A percentile compares a stretch with the other conserved stretches of the same genome.
Conservation (phyloP, 1,284 basidiomycete genomes). For the Mycena citricolor region DNA sequence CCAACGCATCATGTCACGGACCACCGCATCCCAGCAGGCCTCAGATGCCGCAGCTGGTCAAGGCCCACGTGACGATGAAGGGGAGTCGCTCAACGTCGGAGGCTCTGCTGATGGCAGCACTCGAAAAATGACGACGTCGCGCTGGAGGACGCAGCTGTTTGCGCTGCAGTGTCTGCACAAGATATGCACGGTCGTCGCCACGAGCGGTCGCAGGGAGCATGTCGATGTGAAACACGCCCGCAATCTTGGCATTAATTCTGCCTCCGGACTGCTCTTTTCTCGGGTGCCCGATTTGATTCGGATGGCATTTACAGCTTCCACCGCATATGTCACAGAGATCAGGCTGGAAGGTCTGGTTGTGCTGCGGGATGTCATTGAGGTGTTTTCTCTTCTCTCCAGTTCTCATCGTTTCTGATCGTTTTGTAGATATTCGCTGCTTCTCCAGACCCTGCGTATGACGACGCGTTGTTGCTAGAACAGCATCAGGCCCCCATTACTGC, state of each 20-base stretch:
- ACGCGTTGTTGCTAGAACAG: slow-evolving; percentile 91
- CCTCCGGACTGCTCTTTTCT: slow-evolving; percentile 63
- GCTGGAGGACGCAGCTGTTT: slow-evolving; percentile 97
- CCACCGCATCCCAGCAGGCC: slow-evolving; percentile 78
- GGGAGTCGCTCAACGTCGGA: slow-evolving; percentile 78
- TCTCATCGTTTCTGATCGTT: slow-evolving; percentile 8
- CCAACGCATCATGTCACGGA: slow-evolving; percentile 92
- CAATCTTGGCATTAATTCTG: slow-evolving; percentile 42
- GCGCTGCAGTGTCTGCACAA: slow-evolving; percentile 91
- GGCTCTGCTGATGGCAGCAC: slow-evolving; percentile 40
- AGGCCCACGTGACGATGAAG: slow-evolving; percentile 87
- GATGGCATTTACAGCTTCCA: slow-evolving; percentile 97
- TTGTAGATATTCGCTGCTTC: slow-evolving; percentile 78
- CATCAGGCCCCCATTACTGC: slow-evolving; percentile 98
- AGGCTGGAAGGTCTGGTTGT: slow-evolving; percentile 91
- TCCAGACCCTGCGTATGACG: slow-evolving; percentile 92
- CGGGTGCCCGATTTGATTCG: slow-evolving; percentile 92
- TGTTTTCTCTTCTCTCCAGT: slow-evolving; percentile 33
- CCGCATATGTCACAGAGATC: slow-evolving; percentile 94
- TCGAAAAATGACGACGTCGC: slow-evolving; percentile 58
- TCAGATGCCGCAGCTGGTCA: slow-evolving; percentile 55
- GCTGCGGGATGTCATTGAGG: slow-evolving; percentile 90
- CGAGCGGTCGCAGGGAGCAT: slow-evolving; percentile 78
- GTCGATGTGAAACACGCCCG: slow-evolving; percentile 72
- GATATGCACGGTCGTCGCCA: slow-evolving; percentile 78